A percentile compares a stretch with the other conserved stretches of the same genome.
These are phyloP conservation scores for Ettlia oleoabundans DNA, from an alignment of 139 green algal genomes.

Conservation along the genomic window DNA sequence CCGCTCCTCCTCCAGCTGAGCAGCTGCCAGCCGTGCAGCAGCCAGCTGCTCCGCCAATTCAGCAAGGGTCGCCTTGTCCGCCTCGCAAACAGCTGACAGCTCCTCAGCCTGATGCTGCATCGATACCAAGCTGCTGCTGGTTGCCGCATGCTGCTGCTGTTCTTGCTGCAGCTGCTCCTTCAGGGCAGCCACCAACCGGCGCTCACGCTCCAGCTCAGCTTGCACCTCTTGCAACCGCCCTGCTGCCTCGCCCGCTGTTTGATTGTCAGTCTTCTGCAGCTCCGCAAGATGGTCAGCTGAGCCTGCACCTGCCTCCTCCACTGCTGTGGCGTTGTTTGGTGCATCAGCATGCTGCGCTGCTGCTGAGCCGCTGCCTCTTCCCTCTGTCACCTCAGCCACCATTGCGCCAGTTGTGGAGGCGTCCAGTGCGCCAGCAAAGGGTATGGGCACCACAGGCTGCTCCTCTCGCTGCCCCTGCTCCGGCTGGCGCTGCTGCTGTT, in stretches of 20 bases:
- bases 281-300: background rate
- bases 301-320: background rate
- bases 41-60: slow-evolving; percentile 37
- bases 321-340: background rate
- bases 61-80: background rate
- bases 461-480: background rate
- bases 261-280: background rate
- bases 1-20: slow-evolving; percentile 16
- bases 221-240: background rate
- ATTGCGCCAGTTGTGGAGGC: no score
- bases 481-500: background rate
- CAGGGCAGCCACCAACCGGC: background rate
- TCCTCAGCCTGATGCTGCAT: background rate
- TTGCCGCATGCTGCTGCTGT: background rate
- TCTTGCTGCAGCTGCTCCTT: background rate
- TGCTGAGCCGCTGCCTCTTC: no score
- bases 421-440: no score
- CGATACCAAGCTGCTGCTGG: background rate
- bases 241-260: background rate
- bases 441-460: no score
- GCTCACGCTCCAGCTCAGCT: slow-evolving; percentile 8
- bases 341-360: background rate
- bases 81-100: background rate
- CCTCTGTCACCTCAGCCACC: no score
- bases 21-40: background rate